These are phyloP conservation scores for Fusarium incarnatum DNA, from an alignment of 2,329 filamentous ascomycete genomes.

Conservation along the genomic window DNA sequence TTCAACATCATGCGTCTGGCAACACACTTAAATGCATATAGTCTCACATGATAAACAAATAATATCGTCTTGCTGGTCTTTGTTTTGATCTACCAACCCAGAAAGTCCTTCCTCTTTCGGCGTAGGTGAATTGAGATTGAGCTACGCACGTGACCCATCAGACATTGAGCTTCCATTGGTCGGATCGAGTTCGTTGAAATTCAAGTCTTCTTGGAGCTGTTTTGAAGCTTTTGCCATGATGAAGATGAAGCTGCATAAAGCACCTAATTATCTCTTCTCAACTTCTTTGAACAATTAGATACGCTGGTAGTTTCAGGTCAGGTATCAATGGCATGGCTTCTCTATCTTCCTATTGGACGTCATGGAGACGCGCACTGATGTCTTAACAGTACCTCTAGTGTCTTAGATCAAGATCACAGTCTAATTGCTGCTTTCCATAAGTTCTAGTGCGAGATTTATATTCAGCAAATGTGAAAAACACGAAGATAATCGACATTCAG, in stretches of 20 bases:
- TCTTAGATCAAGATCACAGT: not conserved
- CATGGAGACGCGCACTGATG: conserved; percentile 2
- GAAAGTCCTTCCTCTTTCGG: conserved; percentile 47
- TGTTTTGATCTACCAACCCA: conserved; percentile 38
- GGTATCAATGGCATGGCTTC: not conserved
- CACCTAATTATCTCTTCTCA: not conserved
- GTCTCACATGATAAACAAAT: conserved; percentile 12
- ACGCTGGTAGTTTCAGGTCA: not conserved
- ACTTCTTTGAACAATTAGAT: not conserved
- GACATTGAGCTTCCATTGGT: not conserved
- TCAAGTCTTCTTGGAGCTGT: not conserved
- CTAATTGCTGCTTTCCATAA: not conserved
- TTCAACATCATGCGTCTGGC: conserved; percentile 14
- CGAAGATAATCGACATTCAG: not conserved
- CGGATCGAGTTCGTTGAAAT: not conserved
- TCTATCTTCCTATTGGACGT: not conserved
- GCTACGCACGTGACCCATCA: conserved; percentile 16
- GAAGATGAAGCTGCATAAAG: not conserved
- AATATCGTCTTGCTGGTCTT: conserved; percentile 1
- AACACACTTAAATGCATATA: conserved; percentile 18
- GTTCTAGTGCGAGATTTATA: not conserved
- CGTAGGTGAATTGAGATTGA: conserved; percentile 1
- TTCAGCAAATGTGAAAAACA: not conserved
- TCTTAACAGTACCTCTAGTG: not conserved
- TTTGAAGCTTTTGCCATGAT: not conserved